A percentile compares a stretch with the other conserved stretches of the same genome.
Conservation (phyloP, 1,284 basidiomycete species). For the Anthracocystis panici-leucophaei region DNA sequence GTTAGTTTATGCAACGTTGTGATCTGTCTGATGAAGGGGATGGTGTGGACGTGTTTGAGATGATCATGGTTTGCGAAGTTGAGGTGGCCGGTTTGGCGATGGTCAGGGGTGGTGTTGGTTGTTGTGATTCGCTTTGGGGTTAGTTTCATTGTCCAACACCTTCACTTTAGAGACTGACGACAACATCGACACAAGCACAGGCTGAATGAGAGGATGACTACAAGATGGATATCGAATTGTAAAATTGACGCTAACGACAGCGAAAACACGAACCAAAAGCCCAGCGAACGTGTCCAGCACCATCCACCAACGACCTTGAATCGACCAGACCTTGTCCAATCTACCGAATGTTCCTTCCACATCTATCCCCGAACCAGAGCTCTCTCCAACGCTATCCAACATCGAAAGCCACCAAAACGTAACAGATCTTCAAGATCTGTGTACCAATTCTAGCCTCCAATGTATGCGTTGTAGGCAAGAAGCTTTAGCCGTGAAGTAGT, state of each 20-base stretch:
- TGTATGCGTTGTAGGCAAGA: not conserved
- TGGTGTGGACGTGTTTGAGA: too few relatives aligned
- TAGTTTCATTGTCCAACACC: too few relatives aligned
- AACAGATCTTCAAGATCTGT: slow-evolving; percentile 23
- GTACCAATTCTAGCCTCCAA: not conserved
- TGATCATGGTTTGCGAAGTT: too few relatives aligned
- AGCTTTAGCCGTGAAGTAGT: not conserved
- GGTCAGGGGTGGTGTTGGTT: too few relatives aligned
- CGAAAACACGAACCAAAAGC: not conserved
- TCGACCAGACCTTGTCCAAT: slow-evolving; percentile 29
- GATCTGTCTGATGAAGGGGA: too few relatives aligned
- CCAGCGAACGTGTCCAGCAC: not conserved
- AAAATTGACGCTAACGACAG: not conserved
- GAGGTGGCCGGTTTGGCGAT: too few relatives aligned
- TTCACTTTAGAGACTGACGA: too few relatives aligned
- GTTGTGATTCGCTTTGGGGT: too few relatives aligned
- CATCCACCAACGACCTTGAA: not conserved
- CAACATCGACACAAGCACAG: not conserved
- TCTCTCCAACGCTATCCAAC: not conserved
- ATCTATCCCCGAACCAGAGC: not conserved
- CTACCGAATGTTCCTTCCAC: slow-evolving; percentile 17
- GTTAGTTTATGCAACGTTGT: too few relatives aligned
- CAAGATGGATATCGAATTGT: slow-evolving; percentile 2
- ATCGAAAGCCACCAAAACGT: slow-evolving; percentile 3
- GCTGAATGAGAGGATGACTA: not conserved